These are phyloP conservation scores for Corymbia citriodora DNA, from an alignment of 441 rosid genomes.

Conservation along the genomic window DNA sequence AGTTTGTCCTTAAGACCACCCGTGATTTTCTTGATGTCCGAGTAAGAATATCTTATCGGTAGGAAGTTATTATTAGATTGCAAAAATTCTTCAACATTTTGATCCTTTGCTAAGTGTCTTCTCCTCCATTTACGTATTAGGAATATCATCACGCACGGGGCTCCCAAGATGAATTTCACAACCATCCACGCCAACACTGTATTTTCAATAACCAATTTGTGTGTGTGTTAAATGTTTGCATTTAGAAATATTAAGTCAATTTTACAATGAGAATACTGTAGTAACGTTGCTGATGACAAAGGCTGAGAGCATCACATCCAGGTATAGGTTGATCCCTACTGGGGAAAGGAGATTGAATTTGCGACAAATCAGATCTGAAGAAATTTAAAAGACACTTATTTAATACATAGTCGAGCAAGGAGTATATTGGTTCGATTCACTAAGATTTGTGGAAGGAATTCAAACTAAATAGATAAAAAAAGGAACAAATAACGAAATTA, in stretches of 20 bases:
- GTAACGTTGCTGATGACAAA: neutral
- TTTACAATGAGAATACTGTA: neutral
- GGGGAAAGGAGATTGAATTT: neutral
- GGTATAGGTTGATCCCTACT: no score
- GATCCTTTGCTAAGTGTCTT: neutral
- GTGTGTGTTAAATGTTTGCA: neutral
- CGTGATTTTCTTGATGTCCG: neutral
- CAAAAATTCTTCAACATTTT: neutral
- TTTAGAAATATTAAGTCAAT: neutral
- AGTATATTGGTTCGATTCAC: neutral
- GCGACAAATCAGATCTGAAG: neutral
- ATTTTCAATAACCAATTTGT: neutral
- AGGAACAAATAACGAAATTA: neutral
- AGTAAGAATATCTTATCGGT: neutral
- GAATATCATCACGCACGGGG: neutral
- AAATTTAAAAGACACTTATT: neutral
- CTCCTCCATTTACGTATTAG: neutral
- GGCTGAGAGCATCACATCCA: fast-evolving
- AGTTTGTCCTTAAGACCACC: neutral
- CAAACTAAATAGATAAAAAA: no score
- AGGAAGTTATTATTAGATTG: neutral
- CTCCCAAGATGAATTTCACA: neutral
- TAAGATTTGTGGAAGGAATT: no score
- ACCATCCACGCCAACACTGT: neutral
- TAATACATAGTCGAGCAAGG: neutral